Evolutionary conservation across 1,284 basidiomycete species (phyloP), one percentile per base, ranked within the genome.

Genomic region (Apiotrichum gamsii): DNA sequence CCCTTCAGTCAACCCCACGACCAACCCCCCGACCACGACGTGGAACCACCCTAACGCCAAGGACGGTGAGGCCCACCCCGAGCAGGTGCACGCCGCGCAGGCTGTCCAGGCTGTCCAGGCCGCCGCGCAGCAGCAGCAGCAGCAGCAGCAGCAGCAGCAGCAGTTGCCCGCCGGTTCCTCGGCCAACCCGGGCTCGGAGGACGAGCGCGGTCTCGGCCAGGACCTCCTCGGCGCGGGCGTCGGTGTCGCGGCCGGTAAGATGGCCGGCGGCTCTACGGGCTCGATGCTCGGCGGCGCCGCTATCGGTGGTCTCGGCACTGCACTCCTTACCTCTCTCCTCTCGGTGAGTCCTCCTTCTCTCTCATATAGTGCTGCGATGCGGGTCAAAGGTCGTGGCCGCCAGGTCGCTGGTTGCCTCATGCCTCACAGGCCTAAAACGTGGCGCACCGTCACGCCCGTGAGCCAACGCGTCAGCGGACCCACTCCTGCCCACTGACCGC

Each of bases 11-110:
- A 64, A 68, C 56, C 61, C 66, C 0, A 49, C 45, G 4, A 66
- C 60, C n/a, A 49, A 64, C 45, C 64, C 62, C 11, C 58, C 62
- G 6, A 61, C 61, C 9, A 64, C 58, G n/a, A 53, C 58, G 9
- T 66, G 64, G 62, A 66, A 56, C 10, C 64, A 63, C 50, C 65
- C 64, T 2, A 24, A 35, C 38, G 28, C 45, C 18, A 34, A 42
- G 24, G 47, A 51, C n/a, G 62, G 62, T n/a, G 38, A 64, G 49
- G 42, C 60, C 10, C 58, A 60, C 39, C 61, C 62, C n/a, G 64
- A 64, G 46, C 62, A 65, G 43, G 35, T 55, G 14, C 47, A 51
- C 9, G 59, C 57, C 5, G 34, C 59, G n/a, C 46, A 49, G 29
- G 11, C 25, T n/a, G 37, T 39, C 5, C 39, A 48, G 13, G 23